A percentile compares a stretch with the other conserved stretches of the same genome.
Conservation (phyloP, 2,329 filamentous ascomycete species). For the Chalaropsis thielavioides region DNA sequence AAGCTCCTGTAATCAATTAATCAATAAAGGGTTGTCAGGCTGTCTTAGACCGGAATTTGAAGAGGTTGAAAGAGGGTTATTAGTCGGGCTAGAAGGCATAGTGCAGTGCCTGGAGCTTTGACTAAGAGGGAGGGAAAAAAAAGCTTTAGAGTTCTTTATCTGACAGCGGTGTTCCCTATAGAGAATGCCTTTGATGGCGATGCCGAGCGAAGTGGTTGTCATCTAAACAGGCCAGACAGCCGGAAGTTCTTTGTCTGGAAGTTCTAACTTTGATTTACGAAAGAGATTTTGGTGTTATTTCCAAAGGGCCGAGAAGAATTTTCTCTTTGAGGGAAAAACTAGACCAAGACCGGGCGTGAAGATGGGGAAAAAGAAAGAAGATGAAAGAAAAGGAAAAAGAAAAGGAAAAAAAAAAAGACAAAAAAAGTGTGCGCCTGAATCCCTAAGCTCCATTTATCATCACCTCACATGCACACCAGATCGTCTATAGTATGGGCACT, state of each 20-base stretch:
- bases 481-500: too few relatives aligned
- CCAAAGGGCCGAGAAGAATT: background rate
- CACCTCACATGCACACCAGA: too few relatives aligned
- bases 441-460: background rate
- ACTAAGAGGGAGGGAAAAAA: background rate
- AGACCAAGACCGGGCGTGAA: background rate
- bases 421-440: background rate
- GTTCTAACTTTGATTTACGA: background rate
- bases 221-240: background rate
- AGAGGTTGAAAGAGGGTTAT: background rate
- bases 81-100: background rate
- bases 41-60: background rate
- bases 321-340: background rate
- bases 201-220: background rate
- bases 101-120: background rate
- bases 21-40: background rate
- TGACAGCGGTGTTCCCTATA: background rate
- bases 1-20: background rate
- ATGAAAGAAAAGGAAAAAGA: background rate
- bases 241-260: background rate
- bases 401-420: background rate
- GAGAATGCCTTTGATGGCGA: background rate
- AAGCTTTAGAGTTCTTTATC: background rate
- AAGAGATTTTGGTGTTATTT: background rate
- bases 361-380: background rate